Conservation (phyloP, 1,284 basidiomycete species). For the Cutaneotrichosporon sp. region DNA sequence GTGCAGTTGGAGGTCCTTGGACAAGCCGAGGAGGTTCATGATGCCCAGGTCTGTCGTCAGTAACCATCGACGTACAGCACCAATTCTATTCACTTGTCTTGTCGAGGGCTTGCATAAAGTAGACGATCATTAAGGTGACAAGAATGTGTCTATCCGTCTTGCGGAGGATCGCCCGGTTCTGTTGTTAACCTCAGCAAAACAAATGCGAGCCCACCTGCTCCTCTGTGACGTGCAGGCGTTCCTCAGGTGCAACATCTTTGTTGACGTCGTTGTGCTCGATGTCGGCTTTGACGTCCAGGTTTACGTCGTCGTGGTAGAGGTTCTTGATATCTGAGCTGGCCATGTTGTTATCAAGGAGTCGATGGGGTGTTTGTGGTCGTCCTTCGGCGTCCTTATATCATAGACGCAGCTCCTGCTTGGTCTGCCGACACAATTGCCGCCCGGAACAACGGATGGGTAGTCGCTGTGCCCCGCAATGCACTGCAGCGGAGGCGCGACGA, state of each 20-base stretch:
- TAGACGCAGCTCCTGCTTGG: no score
- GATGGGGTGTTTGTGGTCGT: no score
- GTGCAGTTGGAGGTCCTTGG: conserved; percentile 26
- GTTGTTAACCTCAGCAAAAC: not conserved
- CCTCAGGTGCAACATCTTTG: not conserved
- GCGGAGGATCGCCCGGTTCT: conserved; percentile 25
- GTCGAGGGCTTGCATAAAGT: conserved; percentile 41
- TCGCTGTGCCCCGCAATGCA: no score
- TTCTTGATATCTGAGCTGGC: no score
- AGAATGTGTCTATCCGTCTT: conserved; percentile 35
- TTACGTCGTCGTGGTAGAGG: not conserved
- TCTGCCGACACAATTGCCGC: no score
- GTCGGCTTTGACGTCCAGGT: not conserved
- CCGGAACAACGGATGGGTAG: no score
- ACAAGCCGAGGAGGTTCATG: conserved; percentile 26
- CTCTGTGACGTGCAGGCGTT: conserved; percentile 26
- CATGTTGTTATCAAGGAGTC: no score
- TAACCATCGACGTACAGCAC: not conserved
- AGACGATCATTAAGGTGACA: conserved; percentile 36
- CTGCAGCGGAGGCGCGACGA: no score
- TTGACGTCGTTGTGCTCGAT: conserved; percentile 19
- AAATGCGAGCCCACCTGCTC: conserved; percentile 24
- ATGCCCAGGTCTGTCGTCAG: conserved; percentile 17
- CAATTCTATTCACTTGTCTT: conserved; percentile 21
- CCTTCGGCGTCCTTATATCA: no score